A percentile compares a stretch with the other conserved stretches of the same genome.
Evolutionary conservation across 345 rosid species (phyloP).

Genomic region (Brassica cretica): DNA sequence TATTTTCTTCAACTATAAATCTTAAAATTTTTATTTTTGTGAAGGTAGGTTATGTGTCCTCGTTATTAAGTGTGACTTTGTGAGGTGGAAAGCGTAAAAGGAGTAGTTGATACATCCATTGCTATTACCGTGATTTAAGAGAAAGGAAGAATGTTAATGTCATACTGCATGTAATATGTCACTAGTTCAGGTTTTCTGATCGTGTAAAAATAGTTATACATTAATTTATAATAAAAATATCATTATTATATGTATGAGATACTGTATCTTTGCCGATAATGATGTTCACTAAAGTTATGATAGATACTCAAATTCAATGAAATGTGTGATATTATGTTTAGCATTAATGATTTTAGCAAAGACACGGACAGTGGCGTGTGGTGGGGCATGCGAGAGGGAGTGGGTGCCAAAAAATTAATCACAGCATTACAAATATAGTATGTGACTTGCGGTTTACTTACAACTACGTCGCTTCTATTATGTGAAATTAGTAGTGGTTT

Average conservation of each 20-base stretch:
- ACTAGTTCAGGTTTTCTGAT: neutral
- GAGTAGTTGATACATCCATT: slow-evolving; percentile 28
- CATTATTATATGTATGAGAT: neutral
- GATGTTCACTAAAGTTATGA: slow-evolving; percentile 10
- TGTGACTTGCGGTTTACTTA: slow-evolving; percentile 22
- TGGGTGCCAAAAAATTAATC: slow-evolving; percentile 12
- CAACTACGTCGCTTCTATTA: slow-evolving; percentile 33
- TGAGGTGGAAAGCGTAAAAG: slow-evolving; percentile 29
- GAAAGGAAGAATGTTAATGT: slow-evolving; percentile 10
- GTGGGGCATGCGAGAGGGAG: slow-evolving; percentile 30
- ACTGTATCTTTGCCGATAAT: neutral
- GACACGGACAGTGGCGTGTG: slow-evolving; percentile 20
- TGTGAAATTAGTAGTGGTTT: neutral
- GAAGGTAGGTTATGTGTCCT: slow-evolving; percentile 2
- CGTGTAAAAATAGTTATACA: neutral
- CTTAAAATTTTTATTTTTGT: slow-evolving; percentile 2
- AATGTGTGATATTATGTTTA: neutral
- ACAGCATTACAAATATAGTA: slow-evolving; percentile 28
- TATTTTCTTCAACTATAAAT: slow-evolving; percentile 6
- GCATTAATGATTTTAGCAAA: slow-evolving; percentile 22
- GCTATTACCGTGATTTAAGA: slow-evolving; percentile 22
- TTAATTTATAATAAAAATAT: too few relatives aligned
- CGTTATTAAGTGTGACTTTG: neutral
- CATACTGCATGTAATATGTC: slow-evolving; percentile 20
- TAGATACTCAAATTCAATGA: slow-evolving; percentile 11